Evolutionary conservation across 2,329 filamentous ascomycete species (phyloP).

Genomic region (Ophiostoma ips): DNA sequence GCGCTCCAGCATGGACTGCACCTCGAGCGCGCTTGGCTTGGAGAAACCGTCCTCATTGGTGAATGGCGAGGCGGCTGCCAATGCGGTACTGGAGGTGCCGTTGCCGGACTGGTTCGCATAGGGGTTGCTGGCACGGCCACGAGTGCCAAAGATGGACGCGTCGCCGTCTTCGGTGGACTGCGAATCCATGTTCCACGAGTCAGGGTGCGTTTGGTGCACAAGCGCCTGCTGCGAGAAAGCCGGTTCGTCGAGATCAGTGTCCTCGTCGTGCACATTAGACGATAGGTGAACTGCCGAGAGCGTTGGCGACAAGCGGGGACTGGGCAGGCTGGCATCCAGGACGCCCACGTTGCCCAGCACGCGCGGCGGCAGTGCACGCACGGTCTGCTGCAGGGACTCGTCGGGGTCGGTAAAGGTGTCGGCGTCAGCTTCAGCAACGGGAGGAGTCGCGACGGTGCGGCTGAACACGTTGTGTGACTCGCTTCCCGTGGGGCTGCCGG

Average conservation of each 20-base stretch:
- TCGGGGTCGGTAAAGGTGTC: slow-evolving; percentile 43
- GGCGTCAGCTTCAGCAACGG: slow-evolving; percentile 57
- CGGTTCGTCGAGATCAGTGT: slow-evolving; percentile 27
- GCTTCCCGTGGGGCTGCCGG: slow-evolving; percentile 37
- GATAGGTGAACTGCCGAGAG: slow-evolving; percentile 54
- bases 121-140: not conserved
- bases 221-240: slow-evolving; percentile 20
- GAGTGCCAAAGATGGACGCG: not conserved
- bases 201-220: slow-evolving; percentile 19
- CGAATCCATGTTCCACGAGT: slow-evolving; percentile 26
- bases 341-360: slow-evolving; percentile 56
- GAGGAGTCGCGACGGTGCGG: slow-evolving; percentile 56
- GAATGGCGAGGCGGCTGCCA: not conserved
- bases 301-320: slow-evolving; percentile 85
- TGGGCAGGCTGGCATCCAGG: slow-evolving; percentile 85
- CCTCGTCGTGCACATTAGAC: slow-evolving; percentile 27
- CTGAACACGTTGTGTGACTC: slow-evolving; percentile 47
- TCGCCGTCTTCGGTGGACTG: slow-evolving; percentile 25
- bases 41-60: not conserved
- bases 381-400: slow-evolving; percentile 32
- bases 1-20: slow-evolving; percentile 72
- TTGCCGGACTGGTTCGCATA: not conserved
- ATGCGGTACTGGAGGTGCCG: not conserved
- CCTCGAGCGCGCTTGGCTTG: slow-evolving; percentile 42
- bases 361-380: slow-evolving; percentile 33